Base-by-base conservation (phyloP, 352 stramenopile genomes). In the Globisporangium perplexum region DNA sequence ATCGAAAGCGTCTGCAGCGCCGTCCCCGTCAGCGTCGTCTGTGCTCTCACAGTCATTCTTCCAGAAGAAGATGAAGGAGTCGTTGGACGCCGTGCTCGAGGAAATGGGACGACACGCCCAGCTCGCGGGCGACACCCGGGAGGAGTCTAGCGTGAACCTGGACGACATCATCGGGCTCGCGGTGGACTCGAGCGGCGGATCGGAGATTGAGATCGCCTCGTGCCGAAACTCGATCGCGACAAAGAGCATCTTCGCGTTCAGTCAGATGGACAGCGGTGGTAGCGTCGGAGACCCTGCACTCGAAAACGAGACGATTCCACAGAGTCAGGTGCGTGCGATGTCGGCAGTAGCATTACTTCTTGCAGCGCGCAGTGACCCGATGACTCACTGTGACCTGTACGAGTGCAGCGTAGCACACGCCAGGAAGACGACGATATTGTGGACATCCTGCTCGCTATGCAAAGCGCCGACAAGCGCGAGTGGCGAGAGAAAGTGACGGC, bases 11-110 rank as follows among this genome's bases (percentile, higher is more conserved):
- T 41, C 35, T 14, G 14, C 33, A 20, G 5, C 68, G 7, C 43
- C 71, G 31, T 36, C 31, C 4, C 11, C 31, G 4, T 36, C 31
- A 8, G 4, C 31, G 22, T 75, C 74, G 7, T 78, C 77, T 30
- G 51, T 88, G 24, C 52, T 95, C 14, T 93, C 84, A 2, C 84
- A 95, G 47, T 93, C 84, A 15, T 84, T 84, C 70, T 95, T 92
- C 43, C 65, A 72, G 6, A 66, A 87, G n/a, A 87, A 86, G 38
- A 88, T 93, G 71, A 68, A 83, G 59, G 65, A 81, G 10, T 86
- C 82, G 11, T 53, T 88, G 8, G 60, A 77, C n/a, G 38, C 53
- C 4, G 73, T 95, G 7, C 62, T 95, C 26, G 28, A 72, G 12
- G 53, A 72, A 30, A 63, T 91, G 47, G 50, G 70, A 28, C 65